Evolutionary conservation across 148 eudicot species (phyloP).

Genomic region (Vaccinium myrtillus): DNA sequence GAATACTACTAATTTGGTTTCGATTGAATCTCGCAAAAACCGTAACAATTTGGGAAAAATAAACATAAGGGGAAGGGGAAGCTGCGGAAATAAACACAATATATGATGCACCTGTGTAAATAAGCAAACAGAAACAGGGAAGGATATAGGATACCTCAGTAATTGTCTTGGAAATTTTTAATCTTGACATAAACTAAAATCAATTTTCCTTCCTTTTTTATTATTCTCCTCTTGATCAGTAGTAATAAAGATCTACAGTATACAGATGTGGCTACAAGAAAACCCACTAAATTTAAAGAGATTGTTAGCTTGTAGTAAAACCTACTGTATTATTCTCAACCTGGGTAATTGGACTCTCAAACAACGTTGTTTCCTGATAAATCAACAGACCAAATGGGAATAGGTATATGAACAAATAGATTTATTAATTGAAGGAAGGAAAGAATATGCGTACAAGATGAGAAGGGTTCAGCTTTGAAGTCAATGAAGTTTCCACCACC

Average conservation of each 20-base stretch:
- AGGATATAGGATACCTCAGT: background rate
- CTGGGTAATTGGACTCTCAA: background rate
- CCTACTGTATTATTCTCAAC: background rate
- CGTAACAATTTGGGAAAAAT: background rate
- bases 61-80: background rate
- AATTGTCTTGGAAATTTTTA: background rate
- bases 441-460: constrained; percentile 17
- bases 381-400: background rate
- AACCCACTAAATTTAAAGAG: background rate
- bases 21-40: background rate
- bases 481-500: constrained; percentile 22
- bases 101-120: background rate
- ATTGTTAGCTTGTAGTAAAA: background rate
- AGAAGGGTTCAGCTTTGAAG: constrained; percentile 28
- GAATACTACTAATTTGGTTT: background rate
- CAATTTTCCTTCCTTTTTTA: background rate
- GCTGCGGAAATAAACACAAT: background rate
- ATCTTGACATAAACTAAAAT: background rate
- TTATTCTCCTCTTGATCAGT: background rate
- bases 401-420: background rate
- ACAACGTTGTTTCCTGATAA: background rate
- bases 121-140: background rate
- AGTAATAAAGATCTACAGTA: too few species aligned
- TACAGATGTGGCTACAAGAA: background rate
- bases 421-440: background rate